These are phyloP conservation scores for Aureobasidium musti DNA, from an alignment of 2,329 filamentous ascomycete genomes.

Conservation along the genomic window DNA sequence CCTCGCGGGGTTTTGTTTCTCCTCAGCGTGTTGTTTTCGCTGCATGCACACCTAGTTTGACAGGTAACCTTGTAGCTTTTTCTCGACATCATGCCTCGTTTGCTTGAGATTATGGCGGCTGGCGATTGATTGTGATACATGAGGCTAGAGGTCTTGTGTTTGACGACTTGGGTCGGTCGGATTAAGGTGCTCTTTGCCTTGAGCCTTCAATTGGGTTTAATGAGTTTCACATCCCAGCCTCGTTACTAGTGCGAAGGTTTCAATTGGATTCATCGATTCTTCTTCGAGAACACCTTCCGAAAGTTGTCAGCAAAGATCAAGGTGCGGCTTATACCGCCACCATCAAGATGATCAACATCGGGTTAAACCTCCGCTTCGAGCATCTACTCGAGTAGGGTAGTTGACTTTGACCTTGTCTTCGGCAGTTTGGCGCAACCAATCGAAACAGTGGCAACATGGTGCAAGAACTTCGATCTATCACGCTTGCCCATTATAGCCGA, in stretches of 20 bases:
- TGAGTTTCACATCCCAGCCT: too few relatives aligned
- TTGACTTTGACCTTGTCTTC: neutral
- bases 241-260: too few relatives aligned
- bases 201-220: neutral
- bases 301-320: neutral
- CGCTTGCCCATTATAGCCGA: neutral
- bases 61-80: neutral
- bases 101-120: neutral
- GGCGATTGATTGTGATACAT: conserved; percentile 16
- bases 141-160: neutral
- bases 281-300: too few relatives aligned
- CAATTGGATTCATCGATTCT: neutral
- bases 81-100: conserved; percentile 7
- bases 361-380: neutral
- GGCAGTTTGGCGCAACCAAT: neutral
- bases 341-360: neutral
- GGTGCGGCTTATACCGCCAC: conserved; percentile 7
- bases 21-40: neutral
- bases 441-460: neutral
- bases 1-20: neutral
- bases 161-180: neutral
- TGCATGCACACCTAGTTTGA: neutral
- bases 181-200: neutral
- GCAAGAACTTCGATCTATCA: neutral
- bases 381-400: neutral